Base-by-base conservation (phyloP, 169 alveolate species). In the Amoebophrya sp. region DNA sequence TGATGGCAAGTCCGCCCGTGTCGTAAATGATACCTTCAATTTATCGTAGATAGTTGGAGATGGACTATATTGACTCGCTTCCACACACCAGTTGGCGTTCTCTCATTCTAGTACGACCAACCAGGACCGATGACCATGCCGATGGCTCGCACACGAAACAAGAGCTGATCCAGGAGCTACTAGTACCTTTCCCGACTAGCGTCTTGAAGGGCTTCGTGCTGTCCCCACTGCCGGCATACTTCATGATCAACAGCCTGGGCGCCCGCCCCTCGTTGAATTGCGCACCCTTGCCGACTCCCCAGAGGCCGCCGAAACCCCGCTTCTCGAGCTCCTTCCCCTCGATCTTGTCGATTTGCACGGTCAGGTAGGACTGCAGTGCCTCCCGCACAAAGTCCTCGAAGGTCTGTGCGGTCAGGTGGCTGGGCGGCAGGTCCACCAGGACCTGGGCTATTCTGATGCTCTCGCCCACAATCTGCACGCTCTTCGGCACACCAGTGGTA, bases 371-470 rank as follows among this genome's bases (percentile, higher is more conserved):
- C 25, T 23, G 23, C 41, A 54, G 33, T 7, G 40, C 77, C 12
- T 47, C 91, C 1, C 47, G 77, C 3, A 89, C 40, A 77, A 40
- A 40, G 77, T 89, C 91, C 77, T 89, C 54, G 40, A n/a, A 40
- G 0, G 91, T 40, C 41, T 12, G 40, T 0, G 77, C 39, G 77
- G 47, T 47, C 33, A 89, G 32, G 40, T 40, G 54, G 12, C 35
- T 40, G 32, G 91, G 91, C 77, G 91, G 91, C 91, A 89, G 47
- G 91, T 89, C 91, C 40, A 89, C 91, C 40, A 89, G 77, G 29
- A n/a, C 91, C 40, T 89, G 91, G 3, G 91, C 91, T 0, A 41
- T 23, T 23, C 91, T 66, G 54, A 89, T 32, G 66, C 66, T 7
- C 83, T 66, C 83, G 83, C 83, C 83, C 7, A 66, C 83, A 25